phyloP scores from a whole-genome alignment of 2,329 filamentous ascomycete genomes.

The Rhynchosporium graminicola region DNA sequence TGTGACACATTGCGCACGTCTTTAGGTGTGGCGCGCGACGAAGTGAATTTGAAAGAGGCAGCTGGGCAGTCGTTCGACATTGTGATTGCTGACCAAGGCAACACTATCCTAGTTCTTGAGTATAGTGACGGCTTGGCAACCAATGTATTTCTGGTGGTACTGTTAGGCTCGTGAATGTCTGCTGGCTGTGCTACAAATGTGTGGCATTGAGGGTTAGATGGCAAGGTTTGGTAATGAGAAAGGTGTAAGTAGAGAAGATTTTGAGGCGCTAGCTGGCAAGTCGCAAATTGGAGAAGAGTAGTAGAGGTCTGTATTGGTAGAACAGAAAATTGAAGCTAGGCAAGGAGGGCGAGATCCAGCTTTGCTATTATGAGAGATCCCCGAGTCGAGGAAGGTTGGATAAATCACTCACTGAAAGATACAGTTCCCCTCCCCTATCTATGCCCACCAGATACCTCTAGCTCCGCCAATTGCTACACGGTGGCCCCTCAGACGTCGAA shows the following conservation, averaged over 20 bases:
- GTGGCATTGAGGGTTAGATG: not conserved
- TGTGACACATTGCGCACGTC: not conserved
- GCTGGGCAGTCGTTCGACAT: conserved; percentile 1
- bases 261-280: not conserved
- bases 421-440: not conserved
- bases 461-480: not conserved
- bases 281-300: not conserved
- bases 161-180: not conserved
- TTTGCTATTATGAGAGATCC: too few species aligned
- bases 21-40: not conserved
- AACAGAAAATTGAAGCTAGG: too few species aligned
- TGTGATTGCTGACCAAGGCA: not conserved
- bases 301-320: not conserved
- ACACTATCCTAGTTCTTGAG: not conserved
- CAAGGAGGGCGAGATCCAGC: too few species aligned
- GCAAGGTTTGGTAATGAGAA: not conserved
- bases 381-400: too few species aligned
- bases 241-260: not conserved
- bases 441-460: not conserved
- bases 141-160: not conserved
- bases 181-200: not conserved
- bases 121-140: not conserved
- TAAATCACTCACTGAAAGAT: too few species aligned
- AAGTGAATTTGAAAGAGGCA: not conserved
- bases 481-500: not conserved